Evolutionary conservation across 140 eudicot species (phyloP), one percentile per base, ranked within the genome.

Genomic region (Stevia rebaudiana): DNA sequence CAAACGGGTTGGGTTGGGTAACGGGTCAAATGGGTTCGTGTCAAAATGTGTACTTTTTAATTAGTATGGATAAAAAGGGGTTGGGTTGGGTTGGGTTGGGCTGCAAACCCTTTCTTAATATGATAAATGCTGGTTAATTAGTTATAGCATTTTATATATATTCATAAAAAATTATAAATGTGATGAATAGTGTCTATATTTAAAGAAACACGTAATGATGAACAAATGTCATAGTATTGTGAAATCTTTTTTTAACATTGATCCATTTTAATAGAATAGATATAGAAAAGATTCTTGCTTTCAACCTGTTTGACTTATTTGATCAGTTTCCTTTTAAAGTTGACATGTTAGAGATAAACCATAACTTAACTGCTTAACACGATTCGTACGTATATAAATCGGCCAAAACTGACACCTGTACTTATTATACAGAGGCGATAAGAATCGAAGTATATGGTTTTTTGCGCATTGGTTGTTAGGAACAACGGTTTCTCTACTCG

Each of bases 391-490:
- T 11, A 35, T 17, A 22, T 56, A 56, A 59, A 35, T 2, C 5
- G 11, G 65, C 24, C 31, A 19, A 59, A 59, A 11, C 16, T 16
- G 18, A 24, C 48, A 44, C 39, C 67, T 57, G 36, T 30, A 57
- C 8, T 28, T 68, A 75, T 36, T 65, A n/a, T n/a, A 23, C 83
- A 88, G 99, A 71, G 94, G 71, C 47, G 76, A 69, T 19, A 78
- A 40, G 49, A 44, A 73, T 43, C 77, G 97, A 59, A 73, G 74
- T 31, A 1, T 63, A 18, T 92, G 96, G 96, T 88, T 79, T 72
- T 78, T 81, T 16, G 50, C 80, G 53, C 98, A 92, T 72, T 92
- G 99, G 99, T 13, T 81, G 35, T 74, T 88, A 10, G 97, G 97
- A 46, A 83, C 94, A 17, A 41, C 76, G 7, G 61, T 83, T 46